Conservation (phyloP, 345 rosid species). For the Rubroshorea leprosula region DNA sequence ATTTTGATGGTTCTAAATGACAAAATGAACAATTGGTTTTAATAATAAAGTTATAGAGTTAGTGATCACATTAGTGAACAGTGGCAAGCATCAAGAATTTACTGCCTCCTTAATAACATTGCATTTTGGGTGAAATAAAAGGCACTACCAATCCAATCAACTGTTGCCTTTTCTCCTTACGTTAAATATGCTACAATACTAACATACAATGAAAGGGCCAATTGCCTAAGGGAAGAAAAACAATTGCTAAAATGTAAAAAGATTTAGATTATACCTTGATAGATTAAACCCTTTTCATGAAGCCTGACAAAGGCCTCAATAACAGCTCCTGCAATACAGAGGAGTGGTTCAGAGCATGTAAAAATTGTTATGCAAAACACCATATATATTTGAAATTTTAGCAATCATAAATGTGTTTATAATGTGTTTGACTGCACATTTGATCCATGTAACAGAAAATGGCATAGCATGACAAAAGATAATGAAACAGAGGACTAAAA, state of each 20-base stretch:
- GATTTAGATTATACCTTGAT: conserved; percentile 52
- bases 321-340: conserved; percentile 64
- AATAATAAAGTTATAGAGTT: not conserved
- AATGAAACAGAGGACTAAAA: not conserved
- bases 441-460: not conserved
- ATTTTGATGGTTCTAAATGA: not conserved
- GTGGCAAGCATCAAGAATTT: too few species aligned
- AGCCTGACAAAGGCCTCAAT: conserved; percentile 87
- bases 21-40: not conserved
- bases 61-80: too few species aligned
- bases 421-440: not conserved
- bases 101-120: too few species aligned
- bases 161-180: too few species aligned
- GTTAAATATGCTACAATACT: not conserved
- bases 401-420: not conserved
- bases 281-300: conserved; percentile 90
- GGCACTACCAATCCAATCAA: too few species aligned
- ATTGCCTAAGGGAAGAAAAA: not conserved
- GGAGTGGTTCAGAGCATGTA: conserved; percentile 26
- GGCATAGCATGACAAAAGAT: not conserved
- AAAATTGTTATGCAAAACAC: not conserved
- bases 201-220: not conserved
- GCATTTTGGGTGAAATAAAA: too few species aligned
- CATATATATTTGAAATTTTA: not conserved
- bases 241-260: not conserved